A percentile compares a stretch with the other conserved stretches of the same genome.
Evolutionary conservation across 306 rosid species (phyloP).

Genomic region (Phaseolus lunatus): DNA sequence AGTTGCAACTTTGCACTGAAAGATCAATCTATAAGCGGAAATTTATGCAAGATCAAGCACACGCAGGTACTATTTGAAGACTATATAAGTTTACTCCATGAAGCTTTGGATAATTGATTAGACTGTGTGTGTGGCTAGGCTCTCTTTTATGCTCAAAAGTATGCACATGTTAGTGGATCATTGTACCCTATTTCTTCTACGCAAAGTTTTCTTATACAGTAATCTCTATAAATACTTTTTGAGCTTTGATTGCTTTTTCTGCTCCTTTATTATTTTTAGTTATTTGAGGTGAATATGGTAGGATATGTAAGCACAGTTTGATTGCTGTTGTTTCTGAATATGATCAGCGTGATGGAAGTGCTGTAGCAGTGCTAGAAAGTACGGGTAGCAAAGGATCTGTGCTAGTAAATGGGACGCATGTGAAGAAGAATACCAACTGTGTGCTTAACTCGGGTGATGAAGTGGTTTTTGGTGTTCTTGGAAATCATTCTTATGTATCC

Average conservation of each 20-base stretch:
- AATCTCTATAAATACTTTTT: neutral
- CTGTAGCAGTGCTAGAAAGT: constrained; percentile 74
- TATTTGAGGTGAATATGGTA: constrained; percentile 35
- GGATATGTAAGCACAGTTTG: constrained; percentile 53
- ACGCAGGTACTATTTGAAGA: constrained; percentile 61
- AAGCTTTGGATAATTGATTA: constrained; percentile 5
- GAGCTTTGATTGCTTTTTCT: constrained; percentile 7
- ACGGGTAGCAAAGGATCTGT: constrained; percentile 79
- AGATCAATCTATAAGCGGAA: constrained; percentile 64
- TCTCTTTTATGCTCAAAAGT: neutral
- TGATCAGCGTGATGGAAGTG: constrained; percentile 64
- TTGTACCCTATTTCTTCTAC: neutral
- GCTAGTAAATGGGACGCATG: constrained; percentile 70
- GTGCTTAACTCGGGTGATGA: constrained; percentile 86
- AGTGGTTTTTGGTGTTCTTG: constrained; percentile 70
- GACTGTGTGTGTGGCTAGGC: constrained; percentile 17
- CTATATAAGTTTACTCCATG: constrained; percentile 2
- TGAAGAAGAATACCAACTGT: constrained; percentile 68
- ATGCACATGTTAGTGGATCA: constrained; percentile 7
- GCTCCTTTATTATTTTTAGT: constrained; percentile 9
- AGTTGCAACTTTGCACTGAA: constrained; percentile 64
- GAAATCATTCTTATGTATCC: constrained; percentile 92
- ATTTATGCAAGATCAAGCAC: constrained; percentile 74
- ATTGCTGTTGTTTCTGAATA: constrained; percentile 51
- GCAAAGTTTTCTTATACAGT: neutral